Conservation (phyloP, 257 asterid genomes). For the Echites panduratus region DNA sequence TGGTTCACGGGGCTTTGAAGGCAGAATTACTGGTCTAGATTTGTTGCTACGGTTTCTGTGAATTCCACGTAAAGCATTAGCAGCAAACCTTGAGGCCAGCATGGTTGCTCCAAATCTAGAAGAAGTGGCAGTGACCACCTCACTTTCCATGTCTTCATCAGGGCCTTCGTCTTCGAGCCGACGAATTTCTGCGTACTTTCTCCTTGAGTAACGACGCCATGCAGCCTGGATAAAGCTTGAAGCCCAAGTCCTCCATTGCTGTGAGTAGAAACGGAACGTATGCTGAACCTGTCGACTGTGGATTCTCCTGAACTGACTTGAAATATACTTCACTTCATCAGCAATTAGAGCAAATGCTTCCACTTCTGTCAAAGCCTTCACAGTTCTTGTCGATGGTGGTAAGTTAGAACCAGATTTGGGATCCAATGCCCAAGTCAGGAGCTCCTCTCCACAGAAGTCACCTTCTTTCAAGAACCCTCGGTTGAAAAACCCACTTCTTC, state of each 20-base stretch:
- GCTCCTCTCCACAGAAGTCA: slow-evolving; percentile 97
- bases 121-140: slow-evolving; percentile 29
- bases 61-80: slow-evolving; percentile 70
- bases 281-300: slow-evolving; percentile 98
- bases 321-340: slow-evolving; percentile 78
- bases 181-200: slow-evolving; percentile 54
- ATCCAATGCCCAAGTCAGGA: slow-evolving; percentile 95
- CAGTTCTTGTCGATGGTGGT: slow-evolving; percentile 93
- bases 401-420: slow-evolving; percentile 77
- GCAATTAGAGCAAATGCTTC: slow-evolving; percentile 93
- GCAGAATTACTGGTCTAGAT: slow-evolving; percentile 21
- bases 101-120: slow-evolving; percentile 45
- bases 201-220: slow-evolving; percentile 70
- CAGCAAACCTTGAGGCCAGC: slow-evolving; percentile 68
- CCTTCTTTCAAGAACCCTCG: slow-evolving; percentile 73
- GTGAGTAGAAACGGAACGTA: slow-evolving; percentile 88
- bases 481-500: slow-evolving; percentile 92
- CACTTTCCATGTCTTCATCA: slow-evolving; percentile 21
- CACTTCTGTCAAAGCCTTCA: slow-evolving; percentile 83
- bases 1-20: slow-evolving; percentile 61
- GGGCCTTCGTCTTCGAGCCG: slow-evolving; percentile 35
- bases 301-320: slow-evolving; percentile 83
- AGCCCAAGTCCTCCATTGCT: slow-evolving; percentile 99
- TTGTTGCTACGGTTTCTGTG: slow-evolving; percentile 37
- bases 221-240: slow-evolving; percentile 93